Conservation (phyloP, 2,329 filamentous ascomycete genomes). For the Colletotrichum sp. region DNA sequence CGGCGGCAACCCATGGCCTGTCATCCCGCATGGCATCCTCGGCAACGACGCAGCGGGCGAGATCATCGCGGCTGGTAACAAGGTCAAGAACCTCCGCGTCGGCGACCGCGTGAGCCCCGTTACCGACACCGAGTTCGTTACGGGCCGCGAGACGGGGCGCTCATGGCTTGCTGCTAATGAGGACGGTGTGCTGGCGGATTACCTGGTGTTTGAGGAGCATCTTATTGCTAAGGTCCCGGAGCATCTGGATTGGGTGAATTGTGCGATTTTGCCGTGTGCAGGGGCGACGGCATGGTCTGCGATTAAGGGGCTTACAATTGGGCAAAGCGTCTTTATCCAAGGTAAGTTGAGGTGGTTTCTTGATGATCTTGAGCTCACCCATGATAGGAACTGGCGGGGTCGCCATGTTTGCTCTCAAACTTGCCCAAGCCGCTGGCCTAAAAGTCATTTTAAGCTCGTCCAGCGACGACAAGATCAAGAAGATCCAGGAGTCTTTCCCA, state of each 20-base stretch:
- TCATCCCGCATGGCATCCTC: conserved; percentile 34
- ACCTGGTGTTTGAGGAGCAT: conserved; percentile 45
- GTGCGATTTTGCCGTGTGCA: conserved; percentile 45
- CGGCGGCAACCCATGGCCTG: conserved; percentile 44
- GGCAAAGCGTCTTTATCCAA: conserved; percentile 48
- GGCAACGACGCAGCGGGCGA: conserved; percentile 47
- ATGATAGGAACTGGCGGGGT: conserved; percentile 40
- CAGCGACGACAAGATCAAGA: conserved; percentile 34
- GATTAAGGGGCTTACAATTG: conserved; percentile 40
- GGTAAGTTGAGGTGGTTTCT: conserved; percentile 25
- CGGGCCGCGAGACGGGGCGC: conserved; percentile 36
- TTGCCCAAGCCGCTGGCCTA: conserved; percentile 33
- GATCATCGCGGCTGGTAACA: conserved; percentile 40
- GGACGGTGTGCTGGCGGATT: conserved; percentile 45
- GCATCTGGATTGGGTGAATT: conserved; percentile 39
- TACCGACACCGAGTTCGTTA: conserved; percentile 43
- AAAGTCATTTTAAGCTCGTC: conserved; percentile 41
- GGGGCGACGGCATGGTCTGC: conserved; percentile 50
- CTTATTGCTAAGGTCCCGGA: conserved; percentile 38
- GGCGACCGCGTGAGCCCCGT: conserved; percentile 43
- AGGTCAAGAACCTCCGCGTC: conserved; percentile 31
- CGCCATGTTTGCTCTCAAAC: conserved; percentile 36
- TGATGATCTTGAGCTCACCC: not conserved
- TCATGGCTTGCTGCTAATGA: conserved; percentile 49
- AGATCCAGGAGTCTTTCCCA: conserved; percentile 24